Base-by-base conservation (phyloP, 768 basidiomycete genomes). In the Mycena olivaceomarginata region DNA sequence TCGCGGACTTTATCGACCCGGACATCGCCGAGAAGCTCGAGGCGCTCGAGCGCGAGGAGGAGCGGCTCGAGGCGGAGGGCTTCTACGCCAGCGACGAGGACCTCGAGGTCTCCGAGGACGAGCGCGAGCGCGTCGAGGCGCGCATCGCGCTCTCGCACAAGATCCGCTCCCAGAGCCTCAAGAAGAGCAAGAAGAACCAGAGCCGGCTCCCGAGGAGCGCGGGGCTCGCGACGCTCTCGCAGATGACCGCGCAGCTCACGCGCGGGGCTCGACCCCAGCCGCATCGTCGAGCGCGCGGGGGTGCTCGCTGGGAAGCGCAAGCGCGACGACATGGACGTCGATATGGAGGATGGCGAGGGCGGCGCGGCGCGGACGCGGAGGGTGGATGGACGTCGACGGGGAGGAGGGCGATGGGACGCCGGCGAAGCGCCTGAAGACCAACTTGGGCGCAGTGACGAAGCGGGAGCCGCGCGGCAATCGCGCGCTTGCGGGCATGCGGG, bases 1-100 rank as follows among this genome's bases (percentile, higher is more conserved):
- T 99, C 68, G 98, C 98, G 31, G 98, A 99, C 89, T 99, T 99
- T 77, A 96, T 99, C 85, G 98, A 99, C 85, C 95, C 97, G 25
- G 98, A 99, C 82, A 99, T 99, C 76, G 94, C 93, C 22, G 98
- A 98, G 86, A 98, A 97, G 86, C 93, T 99, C 63, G 98, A 99
- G 82, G 98, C 97, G 15, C 93, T 99, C 73, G 98, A 99, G 86
- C 93, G 96, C 20, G 98, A 99, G 84, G 98, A 99, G 85, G 98
- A 98, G 85, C 92, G 92, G 80, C 91, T 99, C n/a, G 90, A 97
- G 84, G 94, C 93, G 0, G 97, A 99, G 84, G 98, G 98, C 5
- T 99, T 96, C 90, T 99, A 99, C 85, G 96, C 97, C 46, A 92
- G 89, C 69, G 98, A 97, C 48, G 95, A 94, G 74, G 95, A 98